Evolutionary conservation across 345 rosid species (phyloP).

Genomic region (Rubroshorea leprosula): DNA sequence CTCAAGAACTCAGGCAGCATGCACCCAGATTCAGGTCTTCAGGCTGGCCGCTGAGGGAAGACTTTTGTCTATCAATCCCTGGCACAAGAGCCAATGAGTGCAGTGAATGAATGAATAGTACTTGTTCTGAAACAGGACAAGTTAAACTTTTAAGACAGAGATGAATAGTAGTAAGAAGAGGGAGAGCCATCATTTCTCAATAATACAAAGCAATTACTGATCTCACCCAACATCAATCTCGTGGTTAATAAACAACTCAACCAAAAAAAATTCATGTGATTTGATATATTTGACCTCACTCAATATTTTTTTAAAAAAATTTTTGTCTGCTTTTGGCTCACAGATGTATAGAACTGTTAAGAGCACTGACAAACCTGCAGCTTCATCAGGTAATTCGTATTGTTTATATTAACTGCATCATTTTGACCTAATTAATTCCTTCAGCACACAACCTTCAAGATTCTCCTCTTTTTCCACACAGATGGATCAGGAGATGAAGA

Average conservation of each 20-base stretch:
- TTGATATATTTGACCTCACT: conserved; percentile 17
- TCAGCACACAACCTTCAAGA: too few species aligned
- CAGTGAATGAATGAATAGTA: conserved; percentile 32
- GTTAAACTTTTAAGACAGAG: conserved; percentile 25
- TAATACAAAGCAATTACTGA: conserved; percentile 49
- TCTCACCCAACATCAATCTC: conserved; percentile 52
- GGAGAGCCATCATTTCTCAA: conserved; percentile 59
- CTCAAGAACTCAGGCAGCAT: too few species aligned
- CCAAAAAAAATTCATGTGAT: conserved; percentile 30
- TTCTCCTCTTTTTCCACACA: neutral
- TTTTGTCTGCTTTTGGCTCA: conserved; percentile 19
- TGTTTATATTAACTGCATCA: conserved; percentile 1
- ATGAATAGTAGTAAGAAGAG: conserved; percentile 9
- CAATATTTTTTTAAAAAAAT: neutral
- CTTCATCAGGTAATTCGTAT: conserved; percentile 37
- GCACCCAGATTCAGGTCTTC: too few species aligned
- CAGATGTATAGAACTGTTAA: conserved; percentile 66
- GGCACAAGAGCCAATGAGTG: conserved; percentile 41
- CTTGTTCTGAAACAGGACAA: conserved; percentile 27
- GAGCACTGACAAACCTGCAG: conserved; percentile 48
- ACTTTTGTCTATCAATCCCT: neutral
- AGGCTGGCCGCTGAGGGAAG: too few species aligned
- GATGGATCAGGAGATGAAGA: conserved; percentile 53
- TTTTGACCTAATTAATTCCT: conserved; percentile 3
- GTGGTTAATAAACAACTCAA: conserved; percentile 33